These are phyloP conservation scores for Ustulina deusta DNA, from an alignment of 2,329 filamentous ascomycete genomes.

Conservation along the genomic window DNA sequence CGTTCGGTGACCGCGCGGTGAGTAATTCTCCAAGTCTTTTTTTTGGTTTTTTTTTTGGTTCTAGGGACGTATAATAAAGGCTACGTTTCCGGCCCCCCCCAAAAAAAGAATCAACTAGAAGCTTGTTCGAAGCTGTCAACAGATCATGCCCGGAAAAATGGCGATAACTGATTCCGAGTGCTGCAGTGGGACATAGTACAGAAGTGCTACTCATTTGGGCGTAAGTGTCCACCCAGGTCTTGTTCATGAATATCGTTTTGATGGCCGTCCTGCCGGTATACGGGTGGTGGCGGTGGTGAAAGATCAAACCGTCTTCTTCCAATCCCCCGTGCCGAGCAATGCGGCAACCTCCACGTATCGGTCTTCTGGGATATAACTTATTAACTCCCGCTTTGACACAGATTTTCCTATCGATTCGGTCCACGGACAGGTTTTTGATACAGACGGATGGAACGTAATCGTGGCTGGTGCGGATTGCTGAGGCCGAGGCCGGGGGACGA, in stretches of 20 bases:
- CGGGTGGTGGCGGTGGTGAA: too few relatives aligned
- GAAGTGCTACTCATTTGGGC: conserved; percentile 34
- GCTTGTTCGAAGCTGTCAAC: neutral
- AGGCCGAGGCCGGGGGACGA: neutral
- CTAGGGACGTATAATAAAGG: neutral
- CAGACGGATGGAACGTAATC: conserved; percentile 36
- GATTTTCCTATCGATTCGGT: conserved; percentile 35
- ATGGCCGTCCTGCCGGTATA: neutral
- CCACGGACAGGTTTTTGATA: conserved; percentile 36
- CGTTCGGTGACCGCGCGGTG: conserved; percentile 32
- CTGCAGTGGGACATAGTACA: conserved; percentile 31
- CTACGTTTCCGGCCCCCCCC: too few relatives aligned
- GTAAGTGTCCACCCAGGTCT: conserved; percentile 15
- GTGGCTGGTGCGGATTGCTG: conserved; percentile 35
- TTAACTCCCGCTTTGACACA: conserved; percentile 7
- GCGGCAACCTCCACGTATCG: neutral
- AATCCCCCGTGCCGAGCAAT: neutral
- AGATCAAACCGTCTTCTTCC: neutral
- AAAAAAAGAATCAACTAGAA: neutral
- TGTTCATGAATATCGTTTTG: neutral
- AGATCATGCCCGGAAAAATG: neutral
- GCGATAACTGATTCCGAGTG: neutral
- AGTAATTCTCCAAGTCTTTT: neutral
- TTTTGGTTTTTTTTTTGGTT: neutral
- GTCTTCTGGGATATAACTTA: neutral